Base-by-base conservation (phyloP, 2,329 filamentous ascomycete genomes). In the Ilyonectria mors-panacis region DNA sequence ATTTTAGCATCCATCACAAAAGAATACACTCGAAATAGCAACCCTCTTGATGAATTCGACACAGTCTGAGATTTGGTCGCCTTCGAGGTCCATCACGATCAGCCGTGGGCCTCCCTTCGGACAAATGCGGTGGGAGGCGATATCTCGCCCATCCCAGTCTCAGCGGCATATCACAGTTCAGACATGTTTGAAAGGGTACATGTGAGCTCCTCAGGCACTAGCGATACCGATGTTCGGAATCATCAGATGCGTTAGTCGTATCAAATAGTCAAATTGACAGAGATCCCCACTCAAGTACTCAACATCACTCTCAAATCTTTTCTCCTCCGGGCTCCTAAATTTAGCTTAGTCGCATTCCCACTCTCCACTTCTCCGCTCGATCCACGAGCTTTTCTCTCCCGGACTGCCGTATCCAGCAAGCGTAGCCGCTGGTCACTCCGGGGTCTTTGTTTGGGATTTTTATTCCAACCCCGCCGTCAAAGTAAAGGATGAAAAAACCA, bases 11-110 rank as follows among this genome's bases (percentile, higher is more conserved):
- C 10, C 10, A 39, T 13, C 33, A 37, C 17, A 15, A 39, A 37
- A 15, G 9, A 1, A 15, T 4, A 15, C 59, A 21, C 39, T 23
- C 17, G 53, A 26, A n/a, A 50, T 33, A 13, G 17, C 42, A 7
- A 19, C 15, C 37, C 10, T 17, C 12, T 39, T 39, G 8, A 42
- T 63, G 33, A 63, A 57, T 17, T 53, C 51, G 21, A 56, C 53
- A 2, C 48, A 35, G n/a, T 63, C 60, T 2, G 60, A 63, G 28
- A 63, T 51, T 50, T 63, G 44, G 9, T 42, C 35, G 17, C 59
- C 59, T 17, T 50, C n/a, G 3, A 51, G 59, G 23, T 63, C 51
- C 2, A 50, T 63, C 2, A 56, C 30, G 17, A 21, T 54, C 7
- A 63, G 42, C 2, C 17, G 30, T 17, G 42, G 59, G 17, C 60